phyloP scores from a whole-genome alignment of 495 filamentous ascomycete genomes.

The Hypoxylon subgilvum region DNA sequence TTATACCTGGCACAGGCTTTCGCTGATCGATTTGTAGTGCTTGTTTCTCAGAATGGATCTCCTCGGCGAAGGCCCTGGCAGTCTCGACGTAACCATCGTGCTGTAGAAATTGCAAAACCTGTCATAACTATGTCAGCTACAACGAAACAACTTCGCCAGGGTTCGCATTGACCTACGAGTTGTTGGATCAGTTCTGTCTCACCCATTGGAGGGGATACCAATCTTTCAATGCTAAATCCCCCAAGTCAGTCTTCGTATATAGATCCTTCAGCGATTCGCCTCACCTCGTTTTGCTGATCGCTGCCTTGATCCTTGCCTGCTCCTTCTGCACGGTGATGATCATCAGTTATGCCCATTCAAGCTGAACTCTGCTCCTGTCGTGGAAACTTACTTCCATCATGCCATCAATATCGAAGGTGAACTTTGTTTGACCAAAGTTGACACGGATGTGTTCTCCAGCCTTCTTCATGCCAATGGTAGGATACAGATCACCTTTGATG shows the following conservation, averaged over 20 bases:
- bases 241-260: constrained; percentile 22
- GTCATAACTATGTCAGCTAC: constrained; percentile 25
- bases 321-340: constrained; percentile 56
- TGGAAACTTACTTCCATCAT: constrained; percentile 72
- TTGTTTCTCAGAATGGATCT: constrained; percentile 74
- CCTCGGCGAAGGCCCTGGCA: constrained; percentile 83
- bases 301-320: constrained; percentile 57
- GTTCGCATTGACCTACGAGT: constrained; percentile 49
- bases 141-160: neutral
- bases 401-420: constrained; percentile 90
- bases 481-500: constrained; percentile 75
- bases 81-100: constrained; percentile 98
- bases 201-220: constrained; percentile 59
- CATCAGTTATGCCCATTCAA: constrained; percentile 30
- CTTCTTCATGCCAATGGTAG: constrained; percentile 93
- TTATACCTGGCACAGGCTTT: constrained; percentile 64
- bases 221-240: constrained; percentile 32
- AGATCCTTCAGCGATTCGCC: neutral
- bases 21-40: constrained; percentile 64
- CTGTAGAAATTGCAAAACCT: constrained; percentile 86
- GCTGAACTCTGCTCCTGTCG: neutral
- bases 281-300: constrained; percentile 49
- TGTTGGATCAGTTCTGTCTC: constrained; percentile 83
- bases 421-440: constrained; percentile 91
- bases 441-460: constrained; percentile 79